Base-by-base conservation (phyloP, 1,284 basidiomycete species). In the Ustilago vetiveriae region DNA sequence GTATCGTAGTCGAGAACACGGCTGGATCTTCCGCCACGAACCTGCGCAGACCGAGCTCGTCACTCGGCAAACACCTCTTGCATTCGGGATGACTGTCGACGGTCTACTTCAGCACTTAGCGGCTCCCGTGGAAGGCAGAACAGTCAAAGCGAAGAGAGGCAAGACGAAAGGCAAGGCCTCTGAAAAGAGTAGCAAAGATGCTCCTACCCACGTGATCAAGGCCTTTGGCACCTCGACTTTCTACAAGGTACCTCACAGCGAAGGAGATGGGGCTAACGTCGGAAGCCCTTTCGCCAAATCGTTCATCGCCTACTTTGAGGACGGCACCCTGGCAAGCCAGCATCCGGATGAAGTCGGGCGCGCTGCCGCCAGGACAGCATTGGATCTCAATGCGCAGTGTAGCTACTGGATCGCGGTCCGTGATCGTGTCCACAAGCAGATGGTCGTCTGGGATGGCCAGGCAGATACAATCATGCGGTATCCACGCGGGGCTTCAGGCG, bases 381-480 rank as follows among this genome's bases (percentile, higher is more conserved):
- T 97, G 54, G 90, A 93, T 59, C 89, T 98, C 87, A 98, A 94
- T 76, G 90, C 92, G 0, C 89, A 93, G 76, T 98, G 95, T 84
- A 93, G 90, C 79, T 99, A 98, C 83, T 98, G 95, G 96, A 94
- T 97, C 79, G 92, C 90, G 64, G 90, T 93, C 2, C 86, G 94
- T 21, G 94, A 98, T 79, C 88, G 96, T 21, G 91, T 98, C 70
- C 83, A 90, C 81, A 92, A 93, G 75, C 96, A 98, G 84, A 89
- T 93, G 87, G 94, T 97, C 6, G 88, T 97, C 4, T 97, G 92
- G 89, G 88, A 92, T 68, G 83, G 86, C 33, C 80, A 82, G 13
- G 76, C 69, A 8, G 79, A 77, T 21, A 83, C 81, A 17, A 81
- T 85, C 44, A 84, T 90, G 72, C 27, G 47, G 11, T 71, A 72